phyloP scores from a whole-genome alignment of 768 basidiomycete species.

The Boletus vermiculosoides region DNA sequence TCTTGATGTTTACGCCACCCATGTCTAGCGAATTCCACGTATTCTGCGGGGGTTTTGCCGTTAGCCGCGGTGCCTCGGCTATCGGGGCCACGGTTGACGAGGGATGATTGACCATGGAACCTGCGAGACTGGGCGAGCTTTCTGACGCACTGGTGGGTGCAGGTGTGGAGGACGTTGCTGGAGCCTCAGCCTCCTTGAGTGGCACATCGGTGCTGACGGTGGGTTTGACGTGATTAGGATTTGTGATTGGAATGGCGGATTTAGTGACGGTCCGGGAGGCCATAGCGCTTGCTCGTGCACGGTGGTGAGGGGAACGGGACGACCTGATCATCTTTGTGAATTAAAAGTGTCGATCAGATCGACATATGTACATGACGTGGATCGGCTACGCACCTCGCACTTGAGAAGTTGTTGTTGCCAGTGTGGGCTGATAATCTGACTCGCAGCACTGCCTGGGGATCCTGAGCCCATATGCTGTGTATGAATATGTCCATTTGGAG shows the following conservation, averaged over 20 bases:
- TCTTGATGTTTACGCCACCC: slow-evolving; percentile 93
- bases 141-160: slow-evolving; percentile 33
- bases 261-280: slow-evolving; percentile 85
- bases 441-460: slow-evolving; percentile 52
- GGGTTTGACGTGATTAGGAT: slow-evolving; percentile 73
- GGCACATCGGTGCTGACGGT: slow-evolving; percentile 26
- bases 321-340: slow-evolving; percentile 71
- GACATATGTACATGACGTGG: slow-evolving; percentile 15
- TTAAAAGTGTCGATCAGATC: slow-evolving; percentile 21
- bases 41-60: slow-evolving; percentile 66
- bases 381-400: slow-evolving; percentile 71
- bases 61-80: slow-evolving; percentile 62
- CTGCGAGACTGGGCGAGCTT: slow-evolving; percentile 35
- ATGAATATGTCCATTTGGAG: slow-evolving; percentile 66
- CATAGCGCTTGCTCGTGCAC: slow-evolving; percentile 93
- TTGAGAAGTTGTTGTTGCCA: slow-evolving; percentile 95
- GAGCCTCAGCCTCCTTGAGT: slow-evolving; percentile 31
- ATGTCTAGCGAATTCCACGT: slow-evolving; percentile 93
- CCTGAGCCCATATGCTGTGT: slow-evolving; percentile 57
- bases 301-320: slow-evolving; percentile 87
- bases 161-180: slow-evolving; percentile 30
- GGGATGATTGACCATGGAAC: slow-evolving; percentile 53
- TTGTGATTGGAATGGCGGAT: slow-evolving; percentile 87
- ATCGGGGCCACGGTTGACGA: slow-evolving; percentile 77
- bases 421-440: slow-evolving; percentile 72